phyloP scores from a whole-genome alignment of 208 protist genomes.

The Acanthamoeba culbertsoni region DNA sequence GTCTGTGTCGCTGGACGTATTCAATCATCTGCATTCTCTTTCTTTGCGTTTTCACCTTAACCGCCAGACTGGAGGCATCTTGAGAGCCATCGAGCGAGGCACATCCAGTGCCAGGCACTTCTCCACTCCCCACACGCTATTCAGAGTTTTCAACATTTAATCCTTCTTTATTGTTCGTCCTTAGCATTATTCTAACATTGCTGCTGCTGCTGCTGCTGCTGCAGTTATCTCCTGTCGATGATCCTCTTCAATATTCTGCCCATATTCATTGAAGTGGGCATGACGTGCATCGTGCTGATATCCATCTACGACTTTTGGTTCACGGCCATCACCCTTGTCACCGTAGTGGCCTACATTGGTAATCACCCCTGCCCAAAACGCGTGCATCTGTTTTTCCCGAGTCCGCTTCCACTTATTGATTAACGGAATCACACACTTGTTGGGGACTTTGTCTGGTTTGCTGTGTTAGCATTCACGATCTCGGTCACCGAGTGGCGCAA shows the following conservation, averaged over 20 bases:
- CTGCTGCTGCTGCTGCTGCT: no score
- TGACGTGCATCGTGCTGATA: not conserved
- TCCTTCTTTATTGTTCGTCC: no score
- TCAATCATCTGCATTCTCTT: conserved; percentile 15
- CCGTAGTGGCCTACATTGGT: conserved; percentile 23
- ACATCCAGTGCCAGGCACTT: conserved; percentile 66
- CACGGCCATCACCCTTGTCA: conserved; percentile 27
- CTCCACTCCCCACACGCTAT: not conserved
- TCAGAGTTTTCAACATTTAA: not conserved
- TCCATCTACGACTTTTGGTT: conserved; percentile 56
- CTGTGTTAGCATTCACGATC: not conserved
- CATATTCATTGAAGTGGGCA: conserved; percentile 75
- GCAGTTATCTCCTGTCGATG: conserved; percentile 75
- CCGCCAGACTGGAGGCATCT: conserved; percentile 38
- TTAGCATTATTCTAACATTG: no score
- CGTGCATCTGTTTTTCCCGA: no score
- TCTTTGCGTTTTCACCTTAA: conserved; percentile 41
- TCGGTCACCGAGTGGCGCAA: conserved; percentile 57
- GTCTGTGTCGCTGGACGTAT: not conserved
- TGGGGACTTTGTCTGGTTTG: no score
- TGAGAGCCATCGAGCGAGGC: conserved; percentile 34
- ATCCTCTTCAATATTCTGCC: conserved; percentile 68
- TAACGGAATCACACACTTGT: no score
- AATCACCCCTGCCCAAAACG: no score
- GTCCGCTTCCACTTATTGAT: no score